phyloP scores from a whole-genome alignment of 2,329 filamentous ascomycete genomes.

The Acephala macrosclerotiorum region DNA sequence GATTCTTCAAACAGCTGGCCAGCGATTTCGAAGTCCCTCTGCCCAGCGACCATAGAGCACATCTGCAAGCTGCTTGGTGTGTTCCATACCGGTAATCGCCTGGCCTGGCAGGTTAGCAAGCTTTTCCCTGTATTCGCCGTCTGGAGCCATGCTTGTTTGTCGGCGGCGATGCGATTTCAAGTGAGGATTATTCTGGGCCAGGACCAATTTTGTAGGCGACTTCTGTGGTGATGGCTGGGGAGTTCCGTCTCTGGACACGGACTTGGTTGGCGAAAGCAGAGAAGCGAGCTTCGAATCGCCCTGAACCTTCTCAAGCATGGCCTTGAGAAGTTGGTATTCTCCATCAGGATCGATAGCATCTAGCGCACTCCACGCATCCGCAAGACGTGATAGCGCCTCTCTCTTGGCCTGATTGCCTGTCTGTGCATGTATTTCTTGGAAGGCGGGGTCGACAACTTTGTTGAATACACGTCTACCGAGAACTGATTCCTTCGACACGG shows the following conservation, averaged over 20 bases:
- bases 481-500: constrained; percentile 79
- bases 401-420: constrained; percentile 75
- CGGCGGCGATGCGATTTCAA: constrained; percentile 78
- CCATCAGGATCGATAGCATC: constrained; percentile 91
- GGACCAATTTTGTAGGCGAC: constrained; percentile 65
- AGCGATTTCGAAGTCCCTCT: constrained; percentile 78
- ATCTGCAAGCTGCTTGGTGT: constrained; percentile 87
- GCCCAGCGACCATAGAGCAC: constrained; percentile 92
- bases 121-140: constrained; percentile 54
- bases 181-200: constrained; percentile 86
- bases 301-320: constrained; percentile 76
- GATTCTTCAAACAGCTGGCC: constrained; percentile 54
- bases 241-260: constrained; percentile 63
- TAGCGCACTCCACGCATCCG: constrained; percentile 84
- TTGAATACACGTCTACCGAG: constrained; percentile 83
- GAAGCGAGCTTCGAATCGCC: constrained; percentile 70
- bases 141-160: constrained; percentile 52
- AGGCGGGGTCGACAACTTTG: constrained; percentile 81
- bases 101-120: constrained; percentile 61
- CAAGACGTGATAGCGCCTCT: constrained; percentile 82
- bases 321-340: constrained; percentile 82
- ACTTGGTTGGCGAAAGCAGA: constrained; percentile 38
- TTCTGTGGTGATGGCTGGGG: constrained; percentile 56
- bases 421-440: constrained; percentile 87
- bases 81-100: constrained; percentile 80